Percentiles rank a stretch among this genome's conserved stretches.
phyloP scores from a whole-genome alignment of 352 stramenopile genomes.

The Phytophthora parvispora region DNA sequence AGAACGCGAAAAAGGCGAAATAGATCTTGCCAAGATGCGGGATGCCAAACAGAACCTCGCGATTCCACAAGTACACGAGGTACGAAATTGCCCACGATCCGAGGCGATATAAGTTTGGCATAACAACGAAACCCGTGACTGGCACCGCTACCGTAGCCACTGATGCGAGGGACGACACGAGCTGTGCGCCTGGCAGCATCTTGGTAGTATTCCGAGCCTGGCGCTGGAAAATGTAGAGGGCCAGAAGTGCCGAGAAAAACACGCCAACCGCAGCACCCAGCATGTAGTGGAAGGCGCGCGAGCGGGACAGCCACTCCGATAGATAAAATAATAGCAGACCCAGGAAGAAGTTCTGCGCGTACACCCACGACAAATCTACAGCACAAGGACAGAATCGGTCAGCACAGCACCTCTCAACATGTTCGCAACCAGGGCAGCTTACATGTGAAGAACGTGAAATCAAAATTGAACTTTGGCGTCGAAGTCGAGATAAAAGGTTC shows the following conservation, averaged over 20 bases:
- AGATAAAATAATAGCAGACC: constrained; percentile 79
- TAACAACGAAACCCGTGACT: constrained; percentile 81
- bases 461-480: constrained; percentile 56
- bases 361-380: constrained; percentile 74
- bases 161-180: constrained; percentile 77
- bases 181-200: constrained; percentile 74
- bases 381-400: constrained; percentile 1
- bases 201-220: constrained; percentile 77
- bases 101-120: constrained; percentile 79
- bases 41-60: constrained; percentile 77
- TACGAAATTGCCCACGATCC: constrained; percentile 71
- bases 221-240: constrained; percentile 84
- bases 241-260: constrained; percentile 80
- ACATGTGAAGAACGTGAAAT: constrained; percentile 79
- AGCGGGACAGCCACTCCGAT: constrained; percentile 70
- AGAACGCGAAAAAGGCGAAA: constrained; percentile 80
- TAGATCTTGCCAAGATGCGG: constrained; percentile 91
- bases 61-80: constrained; percentile 71
- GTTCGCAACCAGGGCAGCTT: constrained; percentile 18
- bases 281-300: constrained; percentile 84
- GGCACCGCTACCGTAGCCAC: constrained; percentile 79
- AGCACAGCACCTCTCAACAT: background rate
- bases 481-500: constrained; percentile 69
- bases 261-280: constrained; percentile 75
- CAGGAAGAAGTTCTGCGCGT: constrained; percentile 81